Evolutionary conservation across 306 rosid species (phyloP), one percentile per base, ranked within the genome.

Genomic region (Castanea mollissima): DNA sequence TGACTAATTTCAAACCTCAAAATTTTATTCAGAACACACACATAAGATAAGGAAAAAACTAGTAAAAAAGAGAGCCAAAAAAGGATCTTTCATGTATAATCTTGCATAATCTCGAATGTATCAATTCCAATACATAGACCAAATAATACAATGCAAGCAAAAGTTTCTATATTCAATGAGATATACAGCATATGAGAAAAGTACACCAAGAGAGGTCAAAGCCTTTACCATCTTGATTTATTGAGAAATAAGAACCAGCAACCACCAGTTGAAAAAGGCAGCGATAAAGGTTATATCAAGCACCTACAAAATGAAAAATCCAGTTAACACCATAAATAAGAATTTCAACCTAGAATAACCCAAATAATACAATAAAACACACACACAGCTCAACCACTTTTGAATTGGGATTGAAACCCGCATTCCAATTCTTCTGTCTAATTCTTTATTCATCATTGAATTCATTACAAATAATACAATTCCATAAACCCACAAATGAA

Each of bases 191-290:
- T 10, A 49, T n/a, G 44, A 55, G 7, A 6, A 31, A 6, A 72
- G 20, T 65, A 74, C 5, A 3, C 11, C 10, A 32, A 29, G 67
- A 41, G 60, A 4, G 14, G 25, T 1, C 1, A 15, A 69, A 59
- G 25, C 9, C 16, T 21, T 82, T 81, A 85, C 88, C 88, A 85
- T 85, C 83, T 75, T 85, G 85, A 55, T 32, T 49, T 27, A 55
- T 55, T 46, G 21, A 27, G 56, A 77, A 20, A 23, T 35, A 46
- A 57, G 46, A 80, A 54, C 38, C 46, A 11, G 29, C 41, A 32
- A 74, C 71, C 59, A 63, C 71, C 77, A 70, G 72, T n/a, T 69
- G 25, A 49, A 54, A 52, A 62, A 38, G 52, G 68, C 59, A 49
- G 62, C 56, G 21, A 69, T 15, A 18, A 68, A 74, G 32, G 31